These are phyloP conservation scores for Crassisporium funariophilum DNA, from an alignment of 768 basidiomycete genomes.

Conservation along the genomic window DNA sequence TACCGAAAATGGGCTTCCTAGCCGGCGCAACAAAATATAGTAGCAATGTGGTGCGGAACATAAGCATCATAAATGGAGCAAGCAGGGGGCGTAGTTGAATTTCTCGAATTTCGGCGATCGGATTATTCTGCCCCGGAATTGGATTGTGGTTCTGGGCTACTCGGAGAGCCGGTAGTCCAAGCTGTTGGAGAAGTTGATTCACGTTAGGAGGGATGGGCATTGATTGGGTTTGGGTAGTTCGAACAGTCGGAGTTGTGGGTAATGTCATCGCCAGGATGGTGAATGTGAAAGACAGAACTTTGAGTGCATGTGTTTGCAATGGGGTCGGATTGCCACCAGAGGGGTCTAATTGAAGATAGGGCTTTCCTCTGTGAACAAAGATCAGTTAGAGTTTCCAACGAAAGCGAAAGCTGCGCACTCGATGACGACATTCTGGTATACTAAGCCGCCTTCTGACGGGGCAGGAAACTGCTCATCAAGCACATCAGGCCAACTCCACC, in stretches of 20 bases:
- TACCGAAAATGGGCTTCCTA: constrained; percentile 68
- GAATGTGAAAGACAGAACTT: constrained; percentile 62
- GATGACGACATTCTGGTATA: constrained; percentile 41
- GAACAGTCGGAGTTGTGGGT: constrained; percentile 19
- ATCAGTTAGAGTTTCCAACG: constrained; percentile 7
- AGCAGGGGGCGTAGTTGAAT: constrained; percentile 68
- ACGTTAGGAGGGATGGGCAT: constrained; percentile 50
- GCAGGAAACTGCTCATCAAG: constrained; percentile 50
- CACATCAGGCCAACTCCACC: constrained; percentile 52
- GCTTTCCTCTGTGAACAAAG: constrained; percentile 41
- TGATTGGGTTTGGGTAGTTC: constrained; percentile 28
- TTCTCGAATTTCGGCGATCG: constrained; percentile 48
- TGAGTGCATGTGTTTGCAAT: constrained; percentile 65
- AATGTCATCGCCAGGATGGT: constrained; percentile 42
- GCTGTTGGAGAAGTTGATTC: constrained; percentile 63
- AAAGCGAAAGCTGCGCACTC: constrained; percentile 36
- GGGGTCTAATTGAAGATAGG: constrained; percentile 55
- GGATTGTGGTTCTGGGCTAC: constrained; percentile 36
- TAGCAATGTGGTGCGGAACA: constrained; percentile 65
- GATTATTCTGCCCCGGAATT: constrained; percentile 29
- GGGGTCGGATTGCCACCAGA: constrained; percentile 50
- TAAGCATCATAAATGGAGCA: constrained; percentile 66
- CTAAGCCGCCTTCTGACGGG: constrained; percentile 38
- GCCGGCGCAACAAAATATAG: constrained; percentile 80
- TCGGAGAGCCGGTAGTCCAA: constrained; percentile 59